These are phyloP conservation scores for Daldinia loculata DNA, from an alignment of 495 filamentous ascomycete species.

Conservation along the genomic window DNA sequence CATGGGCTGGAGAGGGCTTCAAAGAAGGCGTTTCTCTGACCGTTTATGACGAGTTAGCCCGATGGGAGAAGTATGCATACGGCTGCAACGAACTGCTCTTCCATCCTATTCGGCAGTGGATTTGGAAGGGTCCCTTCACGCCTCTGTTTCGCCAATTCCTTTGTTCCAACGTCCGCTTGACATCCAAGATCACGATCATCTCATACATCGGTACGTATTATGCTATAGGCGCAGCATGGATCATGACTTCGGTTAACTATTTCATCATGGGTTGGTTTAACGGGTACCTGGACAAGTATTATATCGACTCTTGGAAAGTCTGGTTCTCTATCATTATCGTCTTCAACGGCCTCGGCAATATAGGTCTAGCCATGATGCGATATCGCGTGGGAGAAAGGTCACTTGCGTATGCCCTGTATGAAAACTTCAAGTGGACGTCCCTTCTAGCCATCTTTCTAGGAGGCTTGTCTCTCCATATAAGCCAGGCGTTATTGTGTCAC, in stretches of 20 bases:
- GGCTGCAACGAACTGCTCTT: slow-evolving; percentile 88
- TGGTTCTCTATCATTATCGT: slow-evolving; percentile 78
- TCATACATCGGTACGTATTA: slow-evolving; percentile 91
- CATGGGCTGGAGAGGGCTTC: slow-evolving; percentile 78
- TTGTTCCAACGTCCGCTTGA: slow-evolving; percentile 75
- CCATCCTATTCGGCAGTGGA: slow-evolving; percentile 72
- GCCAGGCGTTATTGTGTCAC: slow-evolving; percentile 72
- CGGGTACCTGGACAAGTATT: slow-evolving; percentile 77
- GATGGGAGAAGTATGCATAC: slow-evolving; percentile 89
- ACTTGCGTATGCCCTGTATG: slow-evolving; percentile 63
- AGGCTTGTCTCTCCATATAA: slow-evolving; percentile 73
- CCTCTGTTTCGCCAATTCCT: slow-evolving; percentile 76
- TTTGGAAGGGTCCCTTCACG: slow-evolving; percentile 74
- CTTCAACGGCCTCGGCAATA: slow-evolving; percentile 73
- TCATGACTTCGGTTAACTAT: slow-evolving; percentile 80
- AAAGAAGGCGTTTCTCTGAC: slow-evolving; percentile 87
- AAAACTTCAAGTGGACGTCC: slow-evolving; percentile 78
- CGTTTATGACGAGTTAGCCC: slow-evolving; percentile 83
- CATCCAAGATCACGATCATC: slow-evolving; percentile 81
- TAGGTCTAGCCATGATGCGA: slow-evolving; percentile 71
- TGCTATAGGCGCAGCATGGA: slow-evolving; percentile 80
- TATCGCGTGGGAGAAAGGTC: slow-evolving; percentile 70
- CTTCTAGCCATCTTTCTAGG: slow-evolving; percentile 75
- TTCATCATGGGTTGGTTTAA: slow-evolving; percentile 81
- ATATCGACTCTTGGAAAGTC: slow-evolving; percentile 78